phyloP scores from a whole-genome alignment of 2,329 filamentous ascomycete genomes.

The Xenosphaeropsis pyriputrescens region DNA sequence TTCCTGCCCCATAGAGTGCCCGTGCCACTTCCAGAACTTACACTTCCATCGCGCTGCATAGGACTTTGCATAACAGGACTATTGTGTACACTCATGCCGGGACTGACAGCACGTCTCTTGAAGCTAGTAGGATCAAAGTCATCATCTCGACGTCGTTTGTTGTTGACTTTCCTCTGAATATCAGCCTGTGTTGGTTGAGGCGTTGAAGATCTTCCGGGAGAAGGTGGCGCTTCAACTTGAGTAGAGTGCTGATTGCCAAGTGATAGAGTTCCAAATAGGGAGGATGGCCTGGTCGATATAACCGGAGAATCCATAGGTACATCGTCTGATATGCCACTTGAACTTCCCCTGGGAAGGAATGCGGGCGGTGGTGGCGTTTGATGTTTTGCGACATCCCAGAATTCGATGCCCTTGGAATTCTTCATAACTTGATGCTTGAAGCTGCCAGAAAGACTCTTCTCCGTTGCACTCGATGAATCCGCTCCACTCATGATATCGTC shows the following conservation, averaged over 20 bases:
- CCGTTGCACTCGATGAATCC: slow-evolving; percentile 13
- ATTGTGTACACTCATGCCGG: slow-evolving; percentile 81
- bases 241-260: slow-evolving; percentile 8
- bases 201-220: slow-evolving; percentile 14
- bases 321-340: slow-evolving; percentile 52
- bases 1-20: slow-evolving; percentile 53
- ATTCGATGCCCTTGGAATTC: slow-evolving; percentile 57
- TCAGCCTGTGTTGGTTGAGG: slow-evolving; percentile 50
- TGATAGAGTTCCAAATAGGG: slow-evolving; percentile 7
- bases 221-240: slow-evolving; percentile 5
- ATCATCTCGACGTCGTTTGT: slow-evolving; percentile 77
- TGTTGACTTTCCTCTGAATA: slow-evolving; percentile 63
- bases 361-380: slow-evolving; percentile 34
- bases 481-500: slow-evolving; percentile 51
- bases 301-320: slow-evolving; percentile 57
- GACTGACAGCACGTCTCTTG: slow-evolving; percentile 83
- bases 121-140: slow-evolving; percentile 80
- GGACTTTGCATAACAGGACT: slow-evolving; percentile 81
- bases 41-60: slow-evolving; percentile 46
- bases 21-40: too few species aligned
- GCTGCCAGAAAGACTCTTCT: slow-evolving; percentile 34
- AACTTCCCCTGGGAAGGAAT: slow-evolving; percentile 41
- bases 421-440: slow-evolving; percentile 64
- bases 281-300: slow-evolving; percentile 14
- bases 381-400: slow-evolving; percentile 65